Percentiles rank a stretch among this genome's conserved stretches.
Conservation (phyloP, 148 eudicot species). For the Fagopyrum homotropicum region DNA sequence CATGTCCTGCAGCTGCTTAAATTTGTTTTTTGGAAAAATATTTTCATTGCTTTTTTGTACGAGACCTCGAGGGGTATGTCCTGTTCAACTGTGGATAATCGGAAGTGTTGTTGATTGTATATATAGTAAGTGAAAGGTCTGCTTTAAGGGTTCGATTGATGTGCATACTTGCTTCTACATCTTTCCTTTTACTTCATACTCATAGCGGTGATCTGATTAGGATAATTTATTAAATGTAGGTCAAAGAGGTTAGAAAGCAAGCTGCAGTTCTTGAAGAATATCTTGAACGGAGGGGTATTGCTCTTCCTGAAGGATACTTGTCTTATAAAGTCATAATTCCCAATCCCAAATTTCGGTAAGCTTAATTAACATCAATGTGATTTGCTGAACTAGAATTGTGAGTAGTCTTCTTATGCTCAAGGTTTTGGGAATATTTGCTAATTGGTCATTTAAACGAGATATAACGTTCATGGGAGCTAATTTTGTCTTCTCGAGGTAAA, state of each 20-base stretch:
- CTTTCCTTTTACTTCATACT: neutral
- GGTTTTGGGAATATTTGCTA: too few species aligned
- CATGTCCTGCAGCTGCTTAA: neutral
- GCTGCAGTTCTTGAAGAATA: constrained; percentile 63
- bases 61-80: neutral
- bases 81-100: neutral
- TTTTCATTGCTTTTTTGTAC: neutral
- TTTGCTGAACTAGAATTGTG: constrained; percentile 1
- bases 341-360: constrained; percentile 74
- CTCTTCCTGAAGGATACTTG: constrained; percentile 72
- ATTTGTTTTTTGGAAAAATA: neutral
- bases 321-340: constrained; percentile 72
- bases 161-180: neutral
- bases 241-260: constrained; percentile 55
- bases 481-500: too few species aligned
- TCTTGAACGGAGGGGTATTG: constrained; percentile 82
- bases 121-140: neutral
- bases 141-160: neutral
- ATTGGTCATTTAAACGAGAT: too few species aligned
- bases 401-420: too few species aligned
- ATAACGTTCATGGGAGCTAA: too few species aligned
- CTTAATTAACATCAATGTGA: neutral
- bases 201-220: neutral
- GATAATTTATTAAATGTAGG: constrained; percentile 23
- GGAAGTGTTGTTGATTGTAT: neutral